phyloP scores from a whole-genome alignment of 2,329 filamentous ascomycete genomes.

The Cladosporium phlei region DNA sequence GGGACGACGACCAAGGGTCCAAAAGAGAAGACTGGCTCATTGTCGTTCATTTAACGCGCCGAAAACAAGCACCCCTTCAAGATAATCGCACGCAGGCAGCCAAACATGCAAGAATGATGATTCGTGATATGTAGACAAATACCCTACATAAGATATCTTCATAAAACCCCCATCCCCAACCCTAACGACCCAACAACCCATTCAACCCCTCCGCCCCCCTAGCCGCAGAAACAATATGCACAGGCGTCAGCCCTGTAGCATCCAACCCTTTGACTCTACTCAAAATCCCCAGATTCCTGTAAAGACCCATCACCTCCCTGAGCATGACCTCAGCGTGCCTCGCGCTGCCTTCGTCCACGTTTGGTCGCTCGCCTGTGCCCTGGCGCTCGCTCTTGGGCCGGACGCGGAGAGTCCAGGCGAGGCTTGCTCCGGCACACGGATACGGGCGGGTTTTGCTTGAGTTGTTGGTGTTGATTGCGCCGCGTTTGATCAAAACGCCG shows the following conservation, averaged over 20 bases:
- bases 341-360: constrained; percentile 31
- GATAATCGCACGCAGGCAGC: too few species aligned
- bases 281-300: constrained; percentile 63
- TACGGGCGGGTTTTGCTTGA: constrained; percentile 6
- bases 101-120: too few species aligned
- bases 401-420: constrained; percentile 44
- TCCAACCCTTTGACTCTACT: constrained; percentile 58
- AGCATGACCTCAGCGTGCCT: constrained; percentile 55
- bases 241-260: constrained; percentile 57
- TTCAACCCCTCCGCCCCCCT: constrained; percentile 61
- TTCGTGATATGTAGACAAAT: too few species aligned
- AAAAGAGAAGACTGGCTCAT: too few species aligned
- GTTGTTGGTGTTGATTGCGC: constrained; percentile 13
- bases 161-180: too few species aligned
- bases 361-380: not conserved
- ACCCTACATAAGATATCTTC: too few species aligned
- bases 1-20: too few species aligned
- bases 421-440: constrained; percentile 37
- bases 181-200: constrained; percentile 19
- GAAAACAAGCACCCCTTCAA: too few species aligned
- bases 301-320: constrained; percentile 66
- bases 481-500: constrained; percentile 42
- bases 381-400: constrained; percentile 30
- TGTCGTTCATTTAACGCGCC: too few species aligned
- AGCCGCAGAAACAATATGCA: constrained; percentile 70